Evolutionary conservation across 768 basidiomycete genomes (phyloP).

Genomic region (Fistulinella prunicolor): DNA sequence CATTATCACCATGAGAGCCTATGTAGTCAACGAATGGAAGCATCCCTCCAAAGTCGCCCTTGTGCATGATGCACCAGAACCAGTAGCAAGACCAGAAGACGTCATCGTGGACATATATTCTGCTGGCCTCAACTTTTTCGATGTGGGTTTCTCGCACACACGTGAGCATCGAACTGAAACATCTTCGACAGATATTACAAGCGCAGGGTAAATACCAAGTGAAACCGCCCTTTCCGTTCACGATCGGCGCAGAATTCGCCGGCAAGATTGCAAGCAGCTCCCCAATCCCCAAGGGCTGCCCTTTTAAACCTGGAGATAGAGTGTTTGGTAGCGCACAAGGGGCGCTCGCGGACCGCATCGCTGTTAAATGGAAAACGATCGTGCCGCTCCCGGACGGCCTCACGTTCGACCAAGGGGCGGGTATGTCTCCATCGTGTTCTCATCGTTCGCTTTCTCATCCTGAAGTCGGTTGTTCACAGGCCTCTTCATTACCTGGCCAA

Average conservation of each 20-base stretch:
- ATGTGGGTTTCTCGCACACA: constrained; percentile 37
- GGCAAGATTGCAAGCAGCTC: constrained; percentile 69
- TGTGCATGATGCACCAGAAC: constrained; percentile 55
- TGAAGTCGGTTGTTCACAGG: constrained; percentile 39
- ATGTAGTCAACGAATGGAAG: constrained; percentile 64
- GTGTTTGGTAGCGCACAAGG: constrained; percentile 87
- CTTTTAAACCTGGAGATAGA: constrained; percentile 76
- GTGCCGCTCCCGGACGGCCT: constrained; percentile 71
- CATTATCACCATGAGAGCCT: constrained; percentile 62
- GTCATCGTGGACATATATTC: constrained; percentile 75
- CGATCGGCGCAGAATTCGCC: constrained; percentile 82
- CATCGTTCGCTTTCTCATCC: background rate
- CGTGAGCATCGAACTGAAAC: background rate
- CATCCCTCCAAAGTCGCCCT: constrained; percentile 65
- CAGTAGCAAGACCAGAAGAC: constrained; percentile 46
- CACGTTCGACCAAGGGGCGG: constrained; percentile 83
- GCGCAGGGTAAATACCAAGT: constrained; percentile 86
- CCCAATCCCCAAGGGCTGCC: constrained; percentile 76
- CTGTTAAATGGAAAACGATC: constrained; percentile 47
- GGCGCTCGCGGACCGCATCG: constrained; percentile 74
- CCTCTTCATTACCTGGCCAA: constrained; percentile 86
- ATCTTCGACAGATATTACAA: constrained; percentile 63
- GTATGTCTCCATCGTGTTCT: constrained; percentile 35
- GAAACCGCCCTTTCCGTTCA: constrained; percentile 83
- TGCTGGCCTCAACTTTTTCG: constrained; percentile 77